phyloP scores from a whole-genome alignment of 1,284 basidiomycete genomes.

The Gastroboletus turbinatus region DNA sequence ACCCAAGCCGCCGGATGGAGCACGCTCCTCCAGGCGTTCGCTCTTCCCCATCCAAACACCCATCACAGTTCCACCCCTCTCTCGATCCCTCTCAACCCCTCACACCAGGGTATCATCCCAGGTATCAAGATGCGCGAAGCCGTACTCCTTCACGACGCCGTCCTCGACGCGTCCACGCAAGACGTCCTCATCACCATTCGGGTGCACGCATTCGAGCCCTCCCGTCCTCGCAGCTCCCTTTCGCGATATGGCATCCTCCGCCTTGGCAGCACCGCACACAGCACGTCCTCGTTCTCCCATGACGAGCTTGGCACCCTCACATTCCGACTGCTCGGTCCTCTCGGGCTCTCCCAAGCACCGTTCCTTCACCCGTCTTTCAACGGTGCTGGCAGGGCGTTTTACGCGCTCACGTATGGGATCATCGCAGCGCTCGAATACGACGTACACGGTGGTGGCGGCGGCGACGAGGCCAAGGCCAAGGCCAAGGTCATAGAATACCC shows the following conservation, averaged over 20 bases:
- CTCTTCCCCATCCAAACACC: constrained; percentile 2
- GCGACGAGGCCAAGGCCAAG: background rate
- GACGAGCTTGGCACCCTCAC: constrained; percentile 8
- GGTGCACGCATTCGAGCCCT: constrained; percentile 2
- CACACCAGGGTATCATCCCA: constrained; percentile 9
- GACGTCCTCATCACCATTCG: constrained; percentile 13
- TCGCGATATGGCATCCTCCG: constrained; percentile 12
- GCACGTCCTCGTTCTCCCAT: background rate
- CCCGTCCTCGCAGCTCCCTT: constrained; percentile 1
- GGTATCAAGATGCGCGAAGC: background rate
- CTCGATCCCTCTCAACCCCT: constrained; percentile 3
- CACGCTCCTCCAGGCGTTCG: constrained; percentile 14
- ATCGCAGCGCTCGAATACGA: constrained; percentile 20
- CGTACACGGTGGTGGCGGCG: background rate
- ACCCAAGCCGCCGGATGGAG: constrained; percentile 1
- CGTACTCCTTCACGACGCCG: constrained; percentile 12
- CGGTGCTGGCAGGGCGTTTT: constrained; percentile 14
- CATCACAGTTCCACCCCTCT: background rate
- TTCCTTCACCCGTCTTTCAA: constrained; percentile 18
- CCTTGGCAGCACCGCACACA: background rate
- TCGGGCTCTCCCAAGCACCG: background rate
- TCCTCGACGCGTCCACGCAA: constrained; percentile 8
- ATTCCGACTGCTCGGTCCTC: constrained; percentile 9
- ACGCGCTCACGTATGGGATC: background rate
- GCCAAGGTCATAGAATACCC: constrained; percentile 6